phyloP scores from a whole-genome alignment of 805 yeast genomes.

The Saccharomycopsis javanensis region DNA sequence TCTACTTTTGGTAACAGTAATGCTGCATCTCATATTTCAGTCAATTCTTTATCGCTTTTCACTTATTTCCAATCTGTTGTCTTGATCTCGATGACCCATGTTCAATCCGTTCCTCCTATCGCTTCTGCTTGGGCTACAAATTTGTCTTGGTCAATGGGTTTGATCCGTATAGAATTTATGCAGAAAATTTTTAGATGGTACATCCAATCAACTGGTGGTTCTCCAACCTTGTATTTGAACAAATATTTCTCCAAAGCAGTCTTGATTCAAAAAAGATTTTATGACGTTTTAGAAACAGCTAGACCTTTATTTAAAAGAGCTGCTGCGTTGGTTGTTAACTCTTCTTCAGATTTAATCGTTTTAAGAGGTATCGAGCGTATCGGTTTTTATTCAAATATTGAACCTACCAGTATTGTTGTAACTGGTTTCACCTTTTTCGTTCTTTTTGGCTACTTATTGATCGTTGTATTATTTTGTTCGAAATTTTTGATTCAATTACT shows the following conservation, averaged over 20 bases:
- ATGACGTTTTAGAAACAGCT: conserved; percentile 24
- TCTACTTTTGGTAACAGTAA: conserved; percentile 80
- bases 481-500: conserved; percentile 42
- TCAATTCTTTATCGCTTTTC: conserved; percentile 76
- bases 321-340: conserved; percentile 30
- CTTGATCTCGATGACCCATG: conserved; percentile 75
- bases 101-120: conserved; percentile 81
- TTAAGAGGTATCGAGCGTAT: conserved; percentile 82
- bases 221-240: conserved; percentile 54
- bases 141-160: conserved; percentile 91
- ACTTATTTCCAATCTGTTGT: conserved; percentile 84
- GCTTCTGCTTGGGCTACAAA: conserved; percentile 90
- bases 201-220: conserved; percentile 82
- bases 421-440: conserved; percentile 86
- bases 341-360: conserved; percentile 52
- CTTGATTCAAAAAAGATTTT: conserved; percentile 59
- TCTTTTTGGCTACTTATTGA: conserved; percentile 62
- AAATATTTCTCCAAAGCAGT: conserved; percentile 39
- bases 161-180: conserved; percentile 71
- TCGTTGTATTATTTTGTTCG: conserved; percentile 46
- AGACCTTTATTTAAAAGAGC: conserved; percentile 29
- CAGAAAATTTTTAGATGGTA: conserved; percentile 80
- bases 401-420: conserved; percentile 70
- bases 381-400: conserved; percentile 68
- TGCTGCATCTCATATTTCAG: conserved; percentile 82